Evolutionary conservation across 2,329 filamentous ascomycete genomes (phyloP).

Genomic region (Aspergillus melleus): DNA sequence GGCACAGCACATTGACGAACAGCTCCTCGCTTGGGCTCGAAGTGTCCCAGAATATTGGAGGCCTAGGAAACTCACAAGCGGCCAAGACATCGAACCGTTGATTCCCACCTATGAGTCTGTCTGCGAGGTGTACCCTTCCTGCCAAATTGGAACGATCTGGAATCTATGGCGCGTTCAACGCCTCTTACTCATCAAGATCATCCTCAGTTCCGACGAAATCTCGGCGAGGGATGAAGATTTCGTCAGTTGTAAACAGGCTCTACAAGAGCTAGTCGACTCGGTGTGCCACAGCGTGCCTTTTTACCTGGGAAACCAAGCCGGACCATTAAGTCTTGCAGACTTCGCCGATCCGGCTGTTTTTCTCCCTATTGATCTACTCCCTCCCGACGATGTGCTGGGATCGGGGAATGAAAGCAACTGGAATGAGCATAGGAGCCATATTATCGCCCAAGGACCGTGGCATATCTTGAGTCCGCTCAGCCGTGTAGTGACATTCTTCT

Average conservation of each 20-base stretch:
- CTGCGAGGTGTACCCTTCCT: constrained; percentile 24
- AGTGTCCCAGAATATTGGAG: background rate
- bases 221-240: background rate
- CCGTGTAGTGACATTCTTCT: background rate
- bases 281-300: background rate
- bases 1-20: background rate
- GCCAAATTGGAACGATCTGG: constrained; percentile 21
- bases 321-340: background rate
- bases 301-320: background rate
- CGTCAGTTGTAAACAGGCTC: background rate
- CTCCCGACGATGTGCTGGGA: too few relatives aligned
- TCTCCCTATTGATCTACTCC: background rate
- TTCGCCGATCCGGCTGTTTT: background rate
- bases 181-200: background rate
- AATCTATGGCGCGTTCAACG: constrained; percentile 18
- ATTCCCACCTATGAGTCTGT: constrained; percentile 22
- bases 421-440: background rate
- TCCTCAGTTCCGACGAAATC: background rate
- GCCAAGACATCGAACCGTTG: constrained; percentile 17
- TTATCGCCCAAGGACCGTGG: background rate
- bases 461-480: background rate
- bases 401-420: background rate
- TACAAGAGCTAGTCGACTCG: background rate
- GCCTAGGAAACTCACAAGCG: constrained; percentile 3
- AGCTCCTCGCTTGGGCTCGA: background rate